Base-by-base conservation (phyloP, 768 basidiomycete genomes). In the Lanmaoa pseudosensibilis region DNA sequence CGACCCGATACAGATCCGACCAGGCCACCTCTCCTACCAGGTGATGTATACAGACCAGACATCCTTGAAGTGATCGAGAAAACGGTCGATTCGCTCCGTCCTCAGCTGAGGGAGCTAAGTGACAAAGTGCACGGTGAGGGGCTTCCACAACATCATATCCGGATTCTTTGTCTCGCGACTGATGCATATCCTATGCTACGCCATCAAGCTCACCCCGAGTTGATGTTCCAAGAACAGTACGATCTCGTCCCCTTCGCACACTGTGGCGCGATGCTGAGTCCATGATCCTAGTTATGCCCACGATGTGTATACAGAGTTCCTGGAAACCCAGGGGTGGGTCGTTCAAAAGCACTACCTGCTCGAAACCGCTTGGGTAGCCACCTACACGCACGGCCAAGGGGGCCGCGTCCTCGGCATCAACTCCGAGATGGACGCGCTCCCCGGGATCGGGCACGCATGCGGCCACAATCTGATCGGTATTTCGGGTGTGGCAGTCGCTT, bases 401-500 rank as follows among this genome's bases (percentile, higher is more conserved):
- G 89, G 88, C 7, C 79, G 83, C 49, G 84, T 81, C 0, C 81
- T 92, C 33, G 90, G 90, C 0, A 75, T 93, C 55, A 92, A 93
- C 41, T 61, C 90, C 18, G 91, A 92, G 80, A 85, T 86, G 84
- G 84, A 86, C 54, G 86, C 86, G 2, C 73, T 87, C 12, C 72
- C 71, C 18, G 74, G 81, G 0, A 76, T 86, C 38, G 84, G 88
- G 0, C 88, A 89, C 59, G 88, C 86, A 1, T 92, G 90, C 63
- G 90, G 90, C 3, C 90, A 93, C 66, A 92, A 92, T 62, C 75
- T 93, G 46, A 92, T 93, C 50, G 90, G 87, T 1, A 88, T 92
- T 23, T 63, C 77, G 52, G 90, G 90, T 4, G 85, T 91, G 13
- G 89, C 85, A 2, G 80, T 90, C 27, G 86, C 89, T 0, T 78